phyloP scores from a whole-genome alignment of 371 early-diverging fungal genomes.

The Apophysomyces trapeziformis region DNA sequence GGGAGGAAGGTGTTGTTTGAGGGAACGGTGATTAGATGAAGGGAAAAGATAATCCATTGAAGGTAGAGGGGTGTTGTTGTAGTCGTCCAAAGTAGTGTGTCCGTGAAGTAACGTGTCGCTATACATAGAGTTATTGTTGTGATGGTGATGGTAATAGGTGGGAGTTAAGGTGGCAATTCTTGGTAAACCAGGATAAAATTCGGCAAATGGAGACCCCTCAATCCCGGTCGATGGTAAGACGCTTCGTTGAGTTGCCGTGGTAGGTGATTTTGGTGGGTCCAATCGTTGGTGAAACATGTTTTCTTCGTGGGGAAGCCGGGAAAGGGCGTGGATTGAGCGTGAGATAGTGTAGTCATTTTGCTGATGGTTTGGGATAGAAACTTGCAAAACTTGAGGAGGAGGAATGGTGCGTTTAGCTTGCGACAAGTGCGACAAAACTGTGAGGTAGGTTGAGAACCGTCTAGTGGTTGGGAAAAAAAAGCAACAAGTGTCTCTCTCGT shows the following conservation, averaged over 20 bases:
- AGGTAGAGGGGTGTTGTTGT: not conserved
- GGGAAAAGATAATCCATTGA: not conserved
- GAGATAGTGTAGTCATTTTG: not conserved
- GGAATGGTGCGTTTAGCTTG: conserved; percentile 7
- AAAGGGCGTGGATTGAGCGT: conserved; percentile 1
- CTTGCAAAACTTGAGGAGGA: conserved; percentile 10
- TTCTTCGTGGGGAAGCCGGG: conserved; percentile 4
- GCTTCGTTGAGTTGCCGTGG: not conserved
- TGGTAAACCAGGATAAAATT: conserved; percentile 10
- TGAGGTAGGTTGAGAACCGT: not conserved
- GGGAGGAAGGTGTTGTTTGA: not conserved
- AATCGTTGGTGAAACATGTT: conserved; percentile 1
- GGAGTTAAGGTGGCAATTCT: conserved; percentile 9
- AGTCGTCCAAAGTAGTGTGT: conserved; percentile 7
- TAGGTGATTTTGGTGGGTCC: not conserved
- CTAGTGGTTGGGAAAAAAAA: not conserved
- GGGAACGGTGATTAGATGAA: not conserved
- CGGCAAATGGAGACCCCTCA: conserved; percentile 11
- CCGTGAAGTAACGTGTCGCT: conserved; percentile 4
- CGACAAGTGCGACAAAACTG: conserved; percentile 1
- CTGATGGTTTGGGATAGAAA: conserved; percentile 2
- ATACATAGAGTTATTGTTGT: not conserved
- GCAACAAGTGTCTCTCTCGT: not conserved
- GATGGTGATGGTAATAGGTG: not conserved
- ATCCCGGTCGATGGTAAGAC: conserved; percentile 5